phyloP scores from a whole-genome alignment of 1,284 basidiomycete species.

The Ganoderma meredithae region DNA sequence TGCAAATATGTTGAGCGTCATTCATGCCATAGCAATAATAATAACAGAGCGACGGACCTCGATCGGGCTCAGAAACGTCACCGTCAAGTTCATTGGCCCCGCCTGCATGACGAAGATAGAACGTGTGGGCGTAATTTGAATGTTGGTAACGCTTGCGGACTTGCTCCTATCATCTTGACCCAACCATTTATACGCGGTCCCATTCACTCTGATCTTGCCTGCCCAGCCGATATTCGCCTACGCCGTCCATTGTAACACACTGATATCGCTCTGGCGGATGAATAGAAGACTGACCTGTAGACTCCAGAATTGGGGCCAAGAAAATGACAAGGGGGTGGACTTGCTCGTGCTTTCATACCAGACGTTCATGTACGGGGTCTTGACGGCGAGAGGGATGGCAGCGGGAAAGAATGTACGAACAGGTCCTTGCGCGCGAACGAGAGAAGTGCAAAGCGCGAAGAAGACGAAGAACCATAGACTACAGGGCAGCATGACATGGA shows the following conservation, averaged over 20 bases:
- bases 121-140: constrained; percentile 29
- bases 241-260: neutral
- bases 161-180: constrained; percentile 11
- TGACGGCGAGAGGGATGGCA: constrained; percentile 25
- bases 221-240: constrained; percentile 25
- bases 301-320: constrained; percentile 23
- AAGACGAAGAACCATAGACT: constrained; percentile 23
- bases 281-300: constrained; percentile 9
- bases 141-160: constrained; percentile 17
- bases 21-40: neutral
- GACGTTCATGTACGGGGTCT: constrained; percentile 26
- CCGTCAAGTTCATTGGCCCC: constrained; percentile 31
- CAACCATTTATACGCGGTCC: constrained; percentile 30
- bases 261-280: neutral
- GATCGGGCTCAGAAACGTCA: constrained; percentile 35
- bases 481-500: constrained; percentile 10
- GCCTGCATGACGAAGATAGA: constrained; percentile 31
- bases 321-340: neutral
- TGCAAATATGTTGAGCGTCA: neutral
- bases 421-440: constrained; percentile 21
- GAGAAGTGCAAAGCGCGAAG: constrained; percentile 15
- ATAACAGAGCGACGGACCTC: constrained; percentile 27
- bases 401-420: constrained; percentile 23
- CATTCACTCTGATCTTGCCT: constrained; percentile 35
- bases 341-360: constrained; percentile 20